Evolutionary conservation across 345 rosid genomes (phyloP).

Genomic region (Eutrema heterophyllum): DNA sequence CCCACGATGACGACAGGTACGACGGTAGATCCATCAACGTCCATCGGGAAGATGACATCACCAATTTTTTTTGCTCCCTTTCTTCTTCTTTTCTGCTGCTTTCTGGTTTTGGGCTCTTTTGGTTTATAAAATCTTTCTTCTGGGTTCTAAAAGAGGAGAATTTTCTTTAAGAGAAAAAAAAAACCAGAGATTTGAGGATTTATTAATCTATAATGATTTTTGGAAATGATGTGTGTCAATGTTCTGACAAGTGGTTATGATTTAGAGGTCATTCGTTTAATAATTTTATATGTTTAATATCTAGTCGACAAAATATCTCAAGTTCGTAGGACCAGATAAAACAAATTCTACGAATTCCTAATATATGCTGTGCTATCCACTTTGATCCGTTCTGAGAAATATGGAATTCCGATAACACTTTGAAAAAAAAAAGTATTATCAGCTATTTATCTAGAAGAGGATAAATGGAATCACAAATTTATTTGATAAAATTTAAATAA

Average conservation of each 20-base stretch:
- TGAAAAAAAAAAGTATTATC: not conserved
- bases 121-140: not conserved
- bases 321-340: not conserved
- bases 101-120: not conserved
- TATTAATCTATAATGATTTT: not conserved
- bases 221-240: not conserved
- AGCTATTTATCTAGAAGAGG: not conserved
- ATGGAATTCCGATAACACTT: not conserved
- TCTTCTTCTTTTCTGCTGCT: not conserved
- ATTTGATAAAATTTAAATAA: not conserved
- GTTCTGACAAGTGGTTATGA: constrained; percentile 23
- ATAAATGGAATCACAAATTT: not conserved
- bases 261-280: constrained; percentile 10
- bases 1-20: constrained; percentile 33
- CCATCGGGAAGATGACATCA: constrained; percentile 45
- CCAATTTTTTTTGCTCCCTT: not conserved
- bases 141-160: not conserved
- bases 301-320: constrained; percentile 19
- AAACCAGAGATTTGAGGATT: not conserved
- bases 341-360: not conserved
- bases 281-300: not conserved
- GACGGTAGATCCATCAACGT: constrained; percentile 39
- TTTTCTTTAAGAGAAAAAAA: not conserved
- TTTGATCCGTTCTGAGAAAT: not conserved
- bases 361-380: not conserved